These are phyloP conservation scores for Rhodotorula sp. DNA, from an alignment of 1,284 basidiomycete genomes.

Conservation along the genomic window DNA sequence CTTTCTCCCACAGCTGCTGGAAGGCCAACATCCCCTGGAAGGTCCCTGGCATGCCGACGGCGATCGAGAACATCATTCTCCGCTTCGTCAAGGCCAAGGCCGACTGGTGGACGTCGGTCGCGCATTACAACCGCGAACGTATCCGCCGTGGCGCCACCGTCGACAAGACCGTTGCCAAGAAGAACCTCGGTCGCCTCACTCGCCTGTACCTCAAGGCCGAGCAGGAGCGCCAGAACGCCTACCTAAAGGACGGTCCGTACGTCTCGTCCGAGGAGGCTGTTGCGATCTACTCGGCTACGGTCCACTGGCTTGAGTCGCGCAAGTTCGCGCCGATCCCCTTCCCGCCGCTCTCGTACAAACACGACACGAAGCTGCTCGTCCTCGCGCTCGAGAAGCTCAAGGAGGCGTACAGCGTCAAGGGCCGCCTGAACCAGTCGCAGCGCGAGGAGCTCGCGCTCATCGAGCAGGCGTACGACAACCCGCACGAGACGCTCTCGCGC, in stretches of 20 bases:
- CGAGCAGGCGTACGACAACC: slow-evolving; percentile 94
- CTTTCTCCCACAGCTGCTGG: slow-evolving; percentile 62
- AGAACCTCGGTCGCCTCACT: slow-evolving; percentile 64
- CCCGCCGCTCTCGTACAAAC: slow-evolving; percentile 96
- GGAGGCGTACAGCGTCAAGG: slow-evolving; percentile 97
- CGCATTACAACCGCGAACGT: slow-evolving; percentile 60
- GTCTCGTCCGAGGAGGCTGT: slow-evolving; percentile 96
- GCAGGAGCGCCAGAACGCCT: slow-evolving; percentile 94
- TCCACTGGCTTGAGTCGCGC: slow-evolving; percentile 93
- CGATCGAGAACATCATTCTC: slow-evolving; percentile 98
- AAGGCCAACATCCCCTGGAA: slow-evolving; percentile 99
- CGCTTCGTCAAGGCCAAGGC: slow-evolving; percentile 99
- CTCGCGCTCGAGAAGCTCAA: slow-evolving; percentile 93
- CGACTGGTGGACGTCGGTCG: slow-evolving; percentile 96
- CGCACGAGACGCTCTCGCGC: slow-evolving; percentile 85
- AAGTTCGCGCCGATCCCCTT: slow-evolving; percentile 97
- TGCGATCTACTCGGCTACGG: slow-evolving; percentile 93
- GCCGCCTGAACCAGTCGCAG: slow-evolving; percentile 91
- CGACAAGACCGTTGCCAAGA: slow-evolving; percentile 97
- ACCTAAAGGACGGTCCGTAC: slow-evolving; percentile 95
- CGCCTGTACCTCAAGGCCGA: slow-evolving; percentile 92
- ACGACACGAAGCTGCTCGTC: slow-evolving; percentile 93
- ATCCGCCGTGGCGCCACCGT: slow-evolving; percentile 92
- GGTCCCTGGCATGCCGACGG: slow-evolving; percentile 94
- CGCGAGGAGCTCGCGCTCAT: slow-evolving; percentile 93